Base-by-base conservation (phyloP, 2,329 filamentous ascomycete species). In the Fusarium sp. region DNA sequence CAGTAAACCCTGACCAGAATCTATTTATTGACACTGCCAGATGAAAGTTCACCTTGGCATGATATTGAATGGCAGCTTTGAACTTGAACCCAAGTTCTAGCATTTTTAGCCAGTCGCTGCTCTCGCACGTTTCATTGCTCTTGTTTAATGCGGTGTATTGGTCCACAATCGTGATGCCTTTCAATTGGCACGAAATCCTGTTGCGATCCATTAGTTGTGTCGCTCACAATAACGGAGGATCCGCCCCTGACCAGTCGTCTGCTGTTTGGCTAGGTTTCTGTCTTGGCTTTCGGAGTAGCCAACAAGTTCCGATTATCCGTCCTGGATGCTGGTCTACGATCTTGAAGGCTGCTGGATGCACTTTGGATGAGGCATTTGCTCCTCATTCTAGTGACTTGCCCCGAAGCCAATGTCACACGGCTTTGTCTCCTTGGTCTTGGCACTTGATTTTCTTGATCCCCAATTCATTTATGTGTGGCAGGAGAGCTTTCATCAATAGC, bases 21-120 rank as follows among this genome's bases (percentile, higher is more conserved):
- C 40, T 69, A 65, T 69, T 70, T 61, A 61, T 55, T 56, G 55
- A 53, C 34, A 54, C 51, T 52, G 55, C 55, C 9, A 40, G 59
- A 64, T 71, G 67, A 69, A 65, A 65, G 63, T 57, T 32, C 63
- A 69, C 61, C 59, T 64, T 47, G 45, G 58, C 55, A 61, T 57
- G 40, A 40, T n/a, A 47, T 24, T 46, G 65, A 24, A 41, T 49
- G 52, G 57, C 37, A 34, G 34, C 44, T 24, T 44, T 40, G 32
- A 40, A 30, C 32, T 44, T 40, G 32, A 40, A 30, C 32, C 52
- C 41, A 49, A 25, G 42, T 48, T 46, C 51, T 37, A 71, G 48
- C 24, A 14, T 29, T 44, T 37, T 69, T 24, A 55, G 57, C 34
- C 27, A 70, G 61, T 69, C 53, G 62, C 61, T 57, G 48, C 32